phyloP scores from a whole-genome alignment of 2,329 filamentous ascomycete species.

The Aspergillus sp. region DNA sequence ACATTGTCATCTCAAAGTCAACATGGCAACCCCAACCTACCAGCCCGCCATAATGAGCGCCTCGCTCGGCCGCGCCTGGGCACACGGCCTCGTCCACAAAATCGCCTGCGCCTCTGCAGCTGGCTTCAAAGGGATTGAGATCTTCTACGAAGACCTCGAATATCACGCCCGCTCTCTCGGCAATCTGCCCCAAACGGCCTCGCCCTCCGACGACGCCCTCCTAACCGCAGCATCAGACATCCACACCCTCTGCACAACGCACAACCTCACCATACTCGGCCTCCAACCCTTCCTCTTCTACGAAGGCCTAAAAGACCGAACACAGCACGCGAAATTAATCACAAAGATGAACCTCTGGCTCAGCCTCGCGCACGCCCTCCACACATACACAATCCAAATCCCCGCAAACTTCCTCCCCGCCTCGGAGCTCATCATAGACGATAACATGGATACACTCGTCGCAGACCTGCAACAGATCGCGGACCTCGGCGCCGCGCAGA shows the following conservation, averaged over 20 bases:
- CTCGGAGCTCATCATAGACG: slow-evolving; percentile 40
- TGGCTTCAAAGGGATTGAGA: slow-evolving; percentile 41
- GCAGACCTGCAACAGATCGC: slow-evolving; percentile 67
- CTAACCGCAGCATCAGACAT: slow-evolving; percentile 45
- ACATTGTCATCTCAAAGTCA: too few relatives aligned
- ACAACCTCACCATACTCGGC: slow-evolving; percentile 49
- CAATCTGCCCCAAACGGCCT: neutral
- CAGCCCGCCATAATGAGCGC: slow-evolving; percentile 72
- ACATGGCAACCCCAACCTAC: slow-evolving; percentile 29
- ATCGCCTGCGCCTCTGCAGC: slow-evolving; percentile 65
- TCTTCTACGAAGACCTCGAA: slow-evolving; percentile 42
- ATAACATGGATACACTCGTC: slow-evolving; percentile 61
- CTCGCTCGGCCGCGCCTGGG: slow-evolving; percentile 73
- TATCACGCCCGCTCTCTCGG: slow-evolving; percentile 32
- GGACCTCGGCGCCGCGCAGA: slow-evolving; percentile 64
- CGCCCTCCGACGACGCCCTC: slow-evolving; percentile 25
- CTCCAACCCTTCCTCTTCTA: slow-evolving; percentile 80
- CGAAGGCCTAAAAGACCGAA: slow-evolving; percentile 70
- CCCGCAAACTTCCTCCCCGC: slow-evolving; percentile 68
- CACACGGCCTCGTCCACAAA: slow-evolving; percentile 69
- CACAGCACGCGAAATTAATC: slow-evolving; percentile 61
- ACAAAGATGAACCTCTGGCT: slow-evolving; percentile 71
- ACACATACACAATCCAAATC: slow-evolving; percentile 74
- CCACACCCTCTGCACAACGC: slow-evolving; percentile 49
- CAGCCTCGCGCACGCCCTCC: slow-evolving; percentile 64